phyloP scores from a whole-genome alignment of 2,329 filamentous ascomycete genomes.

The Trichoderma cornu-damae region DNA sequence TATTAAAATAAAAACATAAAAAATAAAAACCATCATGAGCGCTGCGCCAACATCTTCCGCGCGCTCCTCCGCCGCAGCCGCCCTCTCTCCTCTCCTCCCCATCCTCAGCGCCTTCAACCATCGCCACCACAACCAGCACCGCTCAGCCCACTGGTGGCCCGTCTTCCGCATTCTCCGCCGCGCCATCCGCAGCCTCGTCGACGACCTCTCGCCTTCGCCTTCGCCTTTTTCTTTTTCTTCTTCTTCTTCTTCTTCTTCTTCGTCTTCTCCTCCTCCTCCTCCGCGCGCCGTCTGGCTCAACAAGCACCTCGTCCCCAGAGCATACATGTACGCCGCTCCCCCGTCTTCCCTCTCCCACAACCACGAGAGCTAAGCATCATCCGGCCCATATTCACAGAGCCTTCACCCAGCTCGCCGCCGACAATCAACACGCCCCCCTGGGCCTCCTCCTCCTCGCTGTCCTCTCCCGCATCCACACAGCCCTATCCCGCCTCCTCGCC shows the following conservation, averaged over 20 bases:
- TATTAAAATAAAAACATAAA: too few relatives aligned
- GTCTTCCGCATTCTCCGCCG: slow-evolving; percentile 69
- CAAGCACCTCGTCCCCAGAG: slow-evolving; percentile 30
- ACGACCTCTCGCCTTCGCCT: slow-evolving; percentile 20
- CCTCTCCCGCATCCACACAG: slow-evolving; percentile 53
- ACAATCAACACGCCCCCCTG: slow-evolving; percentile 66
- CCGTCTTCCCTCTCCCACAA: too few relatives aligned
- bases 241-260: neutral
- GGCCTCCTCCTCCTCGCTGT: slow-evolving; percentile 63
- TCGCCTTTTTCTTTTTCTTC: neutral
- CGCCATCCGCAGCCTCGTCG: slow-evolving; percentile 50
- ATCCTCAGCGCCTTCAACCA: slow-evolving; percentile 70
- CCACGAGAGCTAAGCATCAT: too few relatives aligned
- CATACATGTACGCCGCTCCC: slow-evolving; percentile 34
- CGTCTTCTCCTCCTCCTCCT: neutral
- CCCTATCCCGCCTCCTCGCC: slow-evolving; percentile 36
- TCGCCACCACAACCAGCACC: slow-evolving; percentile 90
- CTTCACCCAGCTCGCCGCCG: slow-evolving; percentile 66
- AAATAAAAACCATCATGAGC: neutral
- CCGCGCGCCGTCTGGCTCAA: slow-evolving; percentile 29
- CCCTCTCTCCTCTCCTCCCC: slow-evolving; percentile 40
- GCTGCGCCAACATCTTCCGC: slow-evolving; percentile 4
- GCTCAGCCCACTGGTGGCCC: slow-evolving; percentile 71
- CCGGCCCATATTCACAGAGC: too few relatives aligned
- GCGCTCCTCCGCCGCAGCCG: slow-evolving; percentile 21